phyloP scores from a whole-genome alignment of 2,329 filamentous ascomycete species.

The Venturia aucupariae region DNA sequence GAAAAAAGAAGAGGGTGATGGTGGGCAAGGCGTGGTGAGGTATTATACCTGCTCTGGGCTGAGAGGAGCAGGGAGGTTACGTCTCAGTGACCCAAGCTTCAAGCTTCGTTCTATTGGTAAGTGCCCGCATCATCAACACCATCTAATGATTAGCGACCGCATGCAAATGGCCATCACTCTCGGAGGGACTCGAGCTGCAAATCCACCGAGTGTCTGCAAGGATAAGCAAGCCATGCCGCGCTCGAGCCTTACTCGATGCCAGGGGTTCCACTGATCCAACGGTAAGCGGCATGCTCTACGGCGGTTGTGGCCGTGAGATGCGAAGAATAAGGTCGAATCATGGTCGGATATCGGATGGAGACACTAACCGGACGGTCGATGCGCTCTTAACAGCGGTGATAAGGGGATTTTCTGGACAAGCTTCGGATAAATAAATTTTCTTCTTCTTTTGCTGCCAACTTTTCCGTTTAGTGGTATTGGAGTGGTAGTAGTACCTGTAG shows the following conservation, averaged over 20 bases:
- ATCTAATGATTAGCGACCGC: constrained; percentile 13
- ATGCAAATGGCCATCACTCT: constrained; percentile 8
- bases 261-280: background rate
- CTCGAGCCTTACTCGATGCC: constrained; percentile 7
- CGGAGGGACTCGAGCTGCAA: constrained; percentile 8
- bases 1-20: background rate
- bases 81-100: constrained; percentile 8
- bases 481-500: too few species aligned
- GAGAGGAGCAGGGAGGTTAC: background rate
- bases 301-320: constrained; percentile 3
- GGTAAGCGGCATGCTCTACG: constrained; percentile 3
- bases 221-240: constrained; percentile 4
- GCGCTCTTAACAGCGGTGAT: constrained; percentile 4
- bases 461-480: too few species aligned
- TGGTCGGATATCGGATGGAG: background rate
- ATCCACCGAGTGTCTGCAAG: constrained; percentile 1
- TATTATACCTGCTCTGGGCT: constrained; percentile 2
- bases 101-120: constrained; percentile 8
- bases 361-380: background rate
- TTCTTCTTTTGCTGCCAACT: too few species aligned
- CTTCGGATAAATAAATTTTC: too few species aligned
- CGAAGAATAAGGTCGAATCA: constrained; percentile 1
- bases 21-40: background rate
- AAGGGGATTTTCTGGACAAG: background rate
- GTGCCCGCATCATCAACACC: constrained; percentile 8